Conservation (phyloP, 1,284 basidiomycete species). For the Irpex sp. region DNA sequence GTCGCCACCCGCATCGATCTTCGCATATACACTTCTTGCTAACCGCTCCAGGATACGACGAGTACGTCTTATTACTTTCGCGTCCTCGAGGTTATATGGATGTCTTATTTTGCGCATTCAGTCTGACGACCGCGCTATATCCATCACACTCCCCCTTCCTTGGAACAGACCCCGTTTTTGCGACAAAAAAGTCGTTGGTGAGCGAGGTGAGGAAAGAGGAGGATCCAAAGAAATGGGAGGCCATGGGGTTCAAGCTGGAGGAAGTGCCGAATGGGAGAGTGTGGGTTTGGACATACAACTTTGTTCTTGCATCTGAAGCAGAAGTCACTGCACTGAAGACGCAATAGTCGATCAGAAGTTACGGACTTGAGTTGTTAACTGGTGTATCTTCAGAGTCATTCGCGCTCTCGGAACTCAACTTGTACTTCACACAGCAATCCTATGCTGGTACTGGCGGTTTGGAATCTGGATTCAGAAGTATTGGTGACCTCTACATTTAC, state of each 20-base stretch:
- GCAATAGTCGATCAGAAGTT: too few species aligned
- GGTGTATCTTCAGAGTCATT: too few species aligned
- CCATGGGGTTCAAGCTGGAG: conserved; percentile 30
- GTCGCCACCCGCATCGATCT: conserved; percentile 38
- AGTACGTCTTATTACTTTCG: conserved; percentile 18
- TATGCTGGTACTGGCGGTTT: too few species aligned
- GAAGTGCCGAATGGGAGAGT: conserved; percentile 29
- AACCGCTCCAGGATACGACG: conserved; percentile 35
- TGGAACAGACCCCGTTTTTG: conserved; percentile 39
- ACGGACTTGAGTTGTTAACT: too few species aligned
- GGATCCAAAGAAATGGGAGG: conserved; percentile 28
- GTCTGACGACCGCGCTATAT: conserved; percentile 36
- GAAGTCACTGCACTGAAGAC: conserved; percentile 32
- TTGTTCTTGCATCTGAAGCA: conserved; percentile 31
- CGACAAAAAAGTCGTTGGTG: conserved; percentile 37
- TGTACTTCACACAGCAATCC: too few species aligned
- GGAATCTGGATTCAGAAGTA: too few species aligned
- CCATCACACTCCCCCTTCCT: conserved; percentile 38
- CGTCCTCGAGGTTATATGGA: not conserved
- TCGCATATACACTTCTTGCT: conserved; percentile 37
- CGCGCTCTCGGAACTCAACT: too few species aligned
- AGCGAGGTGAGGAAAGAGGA: conserved; percentile 29
- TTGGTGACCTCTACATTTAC: too few species aligned
- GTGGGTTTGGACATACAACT: conserved; percentile 34
- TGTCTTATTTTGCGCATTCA: conserved; percentile 7